Percentiles rank a stretch among this genome's conserved stretches.
These are phyloP conservation scores for Sarocladium kiliense DNA, from an alignment of 2,329 filamentous ascomycete genomes.

Conservation along the genomic window DNA sequence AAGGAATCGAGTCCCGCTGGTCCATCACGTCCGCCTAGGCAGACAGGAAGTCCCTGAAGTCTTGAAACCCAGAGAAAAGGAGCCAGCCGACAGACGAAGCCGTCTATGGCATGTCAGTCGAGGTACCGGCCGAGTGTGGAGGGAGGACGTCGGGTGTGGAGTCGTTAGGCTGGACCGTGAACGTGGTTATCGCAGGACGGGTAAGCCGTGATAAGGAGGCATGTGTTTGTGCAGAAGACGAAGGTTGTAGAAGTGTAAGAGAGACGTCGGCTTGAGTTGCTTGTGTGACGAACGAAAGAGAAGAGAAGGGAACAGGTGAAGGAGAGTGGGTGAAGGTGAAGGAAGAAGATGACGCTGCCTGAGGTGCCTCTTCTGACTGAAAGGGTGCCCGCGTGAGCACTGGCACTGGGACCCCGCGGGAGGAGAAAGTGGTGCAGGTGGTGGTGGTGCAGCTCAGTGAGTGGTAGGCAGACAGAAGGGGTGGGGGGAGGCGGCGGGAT, in stretches of 20 bases:
- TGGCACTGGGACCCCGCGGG: constrained; percentile 6
- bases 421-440: constrained; percentile 9
- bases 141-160: constrained; percentile 3
- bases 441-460: constrained; percentile 5
- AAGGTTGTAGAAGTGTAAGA: background rate
- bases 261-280: background rate
- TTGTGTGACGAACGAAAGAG: background rate
- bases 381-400: constrained; percentile 7
- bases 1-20: constrained; percentile 31
- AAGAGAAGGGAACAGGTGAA: background rate
- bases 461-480: background rate
- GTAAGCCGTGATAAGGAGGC: background rate
- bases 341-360: constrained; percentile 8
- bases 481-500: background rate
- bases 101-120: constrained; percentile 6
- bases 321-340: background rate
- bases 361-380: background rate
- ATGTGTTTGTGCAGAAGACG: background rate
- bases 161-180: constrained; percentile 1
- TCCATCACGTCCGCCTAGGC: constrained; percentile 39
- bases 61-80: background rate
- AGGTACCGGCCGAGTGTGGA: background rate
- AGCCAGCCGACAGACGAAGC: background rate
- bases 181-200: constrained; percentile 3
- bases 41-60: constrained; percentile 20